Conservation (phyloP, 2,329 filamentous ascomycete genomes). For the Paecilomyces fulvus region DNA sequence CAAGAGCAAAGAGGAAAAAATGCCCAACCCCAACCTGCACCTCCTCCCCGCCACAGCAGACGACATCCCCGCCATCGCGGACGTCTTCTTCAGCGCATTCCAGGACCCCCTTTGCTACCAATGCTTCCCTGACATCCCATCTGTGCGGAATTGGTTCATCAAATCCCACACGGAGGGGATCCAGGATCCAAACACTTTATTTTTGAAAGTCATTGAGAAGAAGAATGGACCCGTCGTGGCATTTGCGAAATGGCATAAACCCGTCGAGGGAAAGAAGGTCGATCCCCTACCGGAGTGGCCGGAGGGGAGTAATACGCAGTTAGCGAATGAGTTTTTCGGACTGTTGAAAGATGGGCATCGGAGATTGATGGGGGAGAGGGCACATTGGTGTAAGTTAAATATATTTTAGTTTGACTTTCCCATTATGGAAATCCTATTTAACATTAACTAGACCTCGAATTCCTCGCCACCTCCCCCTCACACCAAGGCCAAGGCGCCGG, state of each 20-base stretch:
- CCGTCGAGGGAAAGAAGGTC: neutral
- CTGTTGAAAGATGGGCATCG: neutral
- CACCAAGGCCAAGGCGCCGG: neutral
- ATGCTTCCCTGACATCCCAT: neutral
- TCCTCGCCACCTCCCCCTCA: neutral
- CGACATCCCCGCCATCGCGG: neutral
- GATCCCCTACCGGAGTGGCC: neutral
- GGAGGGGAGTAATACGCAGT: neutral
- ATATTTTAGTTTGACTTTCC: neutral
- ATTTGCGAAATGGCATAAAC: neutral
- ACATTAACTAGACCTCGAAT: neutral
- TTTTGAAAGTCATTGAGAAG: neutral
- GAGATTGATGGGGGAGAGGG: neutral
- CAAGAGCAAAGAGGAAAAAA: neutral
- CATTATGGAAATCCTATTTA: too few species aligned
- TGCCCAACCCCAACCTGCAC: neutral
- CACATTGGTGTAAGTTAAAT: neutral
- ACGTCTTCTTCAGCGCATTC: neutral
- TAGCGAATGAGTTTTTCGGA: neutral
- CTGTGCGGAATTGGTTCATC: neutral
- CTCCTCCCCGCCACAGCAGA: neutral
- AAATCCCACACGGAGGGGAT: neutral
- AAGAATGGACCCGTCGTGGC: neutral
- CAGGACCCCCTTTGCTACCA: neutral
- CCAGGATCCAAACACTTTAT: neutral